These are phyloP conservation scores for Neurospora sp. DNA, from an alignment of 495 filamentous ascomycete genomes.

Conservation along the genomic window DNA sequence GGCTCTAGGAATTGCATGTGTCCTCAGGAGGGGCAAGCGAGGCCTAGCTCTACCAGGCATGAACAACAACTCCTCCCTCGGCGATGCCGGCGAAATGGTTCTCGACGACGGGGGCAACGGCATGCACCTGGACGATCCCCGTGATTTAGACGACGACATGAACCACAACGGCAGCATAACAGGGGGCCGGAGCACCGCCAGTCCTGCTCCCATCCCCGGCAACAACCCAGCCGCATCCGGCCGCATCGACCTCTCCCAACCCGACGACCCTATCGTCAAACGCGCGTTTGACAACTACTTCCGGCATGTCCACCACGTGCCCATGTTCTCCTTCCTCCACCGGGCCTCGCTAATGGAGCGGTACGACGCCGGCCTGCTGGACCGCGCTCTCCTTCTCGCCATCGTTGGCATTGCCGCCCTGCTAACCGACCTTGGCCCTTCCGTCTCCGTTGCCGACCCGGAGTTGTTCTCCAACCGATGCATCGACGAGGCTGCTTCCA, in stretches of 20 bases:
- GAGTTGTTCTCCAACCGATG: slow-evolving; percentile 34
- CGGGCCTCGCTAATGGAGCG: slow-evolving; percentile 42
- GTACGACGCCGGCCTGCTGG: slow-evolving; percentile 38
- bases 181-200: neutral
- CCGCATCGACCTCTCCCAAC: slow-evolving; percentile 12
- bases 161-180: slow-evolving; percentile 12
- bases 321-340: slow-evolving; percentile 40
- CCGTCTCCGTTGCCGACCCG: slow-evolving; percentile 9
- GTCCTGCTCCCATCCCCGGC: slow-evolving; percentile 1
- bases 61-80: neutral
- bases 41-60: slow-evolving; percentile 13
- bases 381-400: slow-evolving; percentile 35
- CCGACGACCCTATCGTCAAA: slow-evolving; percentile 30
- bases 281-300: slow-evolving; percentile 39
- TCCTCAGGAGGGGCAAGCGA: slow-evolving; percentile 38
- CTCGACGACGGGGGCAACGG: neutral
- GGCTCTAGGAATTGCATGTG: slow-evolving; percentile 36
- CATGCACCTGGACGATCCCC: slow-evolving; percentile 5
- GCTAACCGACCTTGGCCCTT: slow-evolving; percentile 34
- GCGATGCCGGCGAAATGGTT: neutral
- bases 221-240: slow-evolving; percentile 11
- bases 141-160: slow-evolving; percentile 1
- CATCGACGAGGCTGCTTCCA: slow-evolving; percentile 33
- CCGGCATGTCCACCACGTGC: slow-evolving; percentile 40
- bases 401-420: slow-evolving; percentile 38